Percentiles rank a stretch among this genome's conserved stretches.
These are phyloP conservation scores for Amanita polypyramis DNA, from an alignment of 768 basidiomycete genomes.

Conservation along the genomic window DNA sequence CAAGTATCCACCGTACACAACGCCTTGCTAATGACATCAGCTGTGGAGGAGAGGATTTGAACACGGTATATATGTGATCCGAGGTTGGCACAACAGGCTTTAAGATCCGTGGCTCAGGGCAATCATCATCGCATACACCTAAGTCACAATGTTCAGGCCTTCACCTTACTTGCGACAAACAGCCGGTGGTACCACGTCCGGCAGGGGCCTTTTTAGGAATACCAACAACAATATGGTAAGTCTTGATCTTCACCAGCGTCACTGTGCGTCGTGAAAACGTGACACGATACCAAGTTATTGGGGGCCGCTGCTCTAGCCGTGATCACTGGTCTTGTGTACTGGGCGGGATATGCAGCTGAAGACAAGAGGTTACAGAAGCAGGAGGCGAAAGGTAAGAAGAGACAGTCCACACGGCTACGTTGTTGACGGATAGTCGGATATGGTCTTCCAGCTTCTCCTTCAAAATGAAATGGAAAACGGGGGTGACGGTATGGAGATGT, in stretches of 20 bases:
- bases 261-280: not conserved
- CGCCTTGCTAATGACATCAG: conserved; percentile 1
- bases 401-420: not conserved
- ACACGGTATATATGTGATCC: not conserved
- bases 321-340: conserved; percentile 18
- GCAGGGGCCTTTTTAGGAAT: conserved; percentile 5
- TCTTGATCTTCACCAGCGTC: not conserved
- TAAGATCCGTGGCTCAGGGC: too few species aligned
- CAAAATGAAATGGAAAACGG: not conserved
- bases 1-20: not conserved
- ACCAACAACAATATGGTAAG: conserved; percentile 7
- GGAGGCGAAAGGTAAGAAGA: conserved; percentile 5
- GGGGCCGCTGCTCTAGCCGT: conserved; percentile 16
- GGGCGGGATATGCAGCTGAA: conserved; percentile 17
- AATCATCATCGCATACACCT: not conserved
- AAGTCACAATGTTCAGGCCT: conserved; percentile 5
- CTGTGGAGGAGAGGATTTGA: not conserved
- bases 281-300: conserved; percentile 10
- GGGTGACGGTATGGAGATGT: not conserved
- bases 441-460: conserved; percentile 2
- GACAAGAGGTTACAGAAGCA: conserved; percentile 8
- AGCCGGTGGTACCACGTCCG: not conserved
- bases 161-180: conserved; percentile 4
- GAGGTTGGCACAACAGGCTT: not conserved
- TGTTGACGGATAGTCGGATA: not conserved